Percentiles rank a stretch among this genome's conserved stretches.
phyloP scores from a whole-genome alignment of 2,329 filamentous ascomycete species.

The Clonostachys chloroleuca region DNA sequence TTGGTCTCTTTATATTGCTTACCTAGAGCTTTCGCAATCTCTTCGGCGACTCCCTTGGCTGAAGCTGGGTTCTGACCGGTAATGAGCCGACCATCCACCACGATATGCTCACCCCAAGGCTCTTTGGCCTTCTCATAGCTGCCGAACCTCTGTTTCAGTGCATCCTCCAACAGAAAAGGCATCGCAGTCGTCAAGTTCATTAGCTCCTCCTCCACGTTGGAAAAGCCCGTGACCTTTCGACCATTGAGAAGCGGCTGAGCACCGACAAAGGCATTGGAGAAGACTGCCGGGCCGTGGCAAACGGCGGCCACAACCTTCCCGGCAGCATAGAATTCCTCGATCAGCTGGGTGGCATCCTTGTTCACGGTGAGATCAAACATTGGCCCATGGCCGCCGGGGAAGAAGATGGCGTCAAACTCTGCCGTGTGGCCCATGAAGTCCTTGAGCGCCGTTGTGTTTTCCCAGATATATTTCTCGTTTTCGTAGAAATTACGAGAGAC shows the following conservation, averaged over 20 bases:
- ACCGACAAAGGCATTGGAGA: slow-evolving; percentile 42
- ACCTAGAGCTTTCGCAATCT: slow-evolving; percentile 39
- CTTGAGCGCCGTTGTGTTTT: slow-evolving; percentile 54
- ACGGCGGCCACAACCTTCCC: slow-evolving; percentile 63
- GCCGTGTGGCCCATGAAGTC: slow-evolving; percentile 48
- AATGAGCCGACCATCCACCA: slow-evolving; percentile 46
- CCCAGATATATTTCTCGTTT: slow-evolving; percentile 55
- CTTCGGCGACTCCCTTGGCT: slow-evolving; percentile 45
- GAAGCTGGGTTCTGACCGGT: slow-evolving; percentile 56
- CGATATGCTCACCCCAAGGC: slow-evolving; percentile 42
- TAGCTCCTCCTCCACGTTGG: slow-evolving; percentile 51
- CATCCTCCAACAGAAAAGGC: slow-evolving; percentile 56
- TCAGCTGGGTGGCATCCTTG: slow-evolving; percentile 50
- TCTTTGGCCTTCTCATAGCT: slow-evolving; percentile 51
- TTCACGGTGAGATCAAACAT: slow-evolving; percentile 64
- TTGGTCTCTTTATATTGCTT: background rate
- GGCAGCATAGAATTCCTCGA: slow-evolving; percentile 55
- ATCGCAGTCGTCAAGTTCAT: slow-evolving; percentile 42
- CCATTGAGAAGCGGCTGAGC: slow-evolving; percentile 45
- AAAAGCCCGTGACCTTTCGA: slow-evolving; percentile 56
- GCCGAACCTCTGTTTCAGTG: slow-evolving; percentile 45
- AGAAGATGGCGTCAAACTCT: slow-evolving; percentile 61
- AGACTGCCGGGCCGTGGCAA: slow-evolving; percentile 64
- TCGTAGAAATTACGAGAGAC: slow-evolving; percentile 49
- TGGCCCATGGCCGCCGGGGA: slow-evolving; percentile 55